Evolutionary conservation across 805 yeast species (phyloP), one percentile per base, ranked within the genome.

Genomic region (Candida ulmi): DNA sequence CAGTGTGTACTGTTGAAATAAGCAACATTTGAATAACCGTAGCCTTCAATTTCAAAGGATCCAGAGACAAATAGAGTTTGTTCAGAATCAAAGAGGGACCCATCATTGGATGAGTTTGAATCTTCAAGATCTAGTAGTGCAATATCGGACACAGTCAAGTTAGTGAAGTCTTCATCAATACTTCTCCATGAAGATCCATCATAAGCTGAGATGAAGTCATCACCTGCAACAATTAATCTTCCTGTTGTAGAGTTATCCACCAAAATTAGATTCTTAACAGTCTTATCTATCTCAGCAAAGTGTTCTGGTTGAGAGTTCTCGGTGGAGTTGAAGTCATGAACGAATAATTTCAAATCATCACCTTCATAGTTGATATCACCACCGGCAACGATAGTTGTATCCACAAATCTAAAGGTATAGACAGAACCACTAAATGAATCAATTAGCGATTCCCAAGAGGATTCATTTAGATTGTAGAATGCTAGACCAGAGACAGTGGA

Each of bases 401-500:
- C 59, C 18, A 64, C 50, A 42, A 83, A 77, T 38, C 70, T 66
- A 49, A 85, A 65, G 35, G 74, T 68, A 18, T 74, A 67, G 23
- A 83, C 71, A 1, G 61, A 61, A 3, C 95, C 95, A 9, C 73
- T 42, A 52, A 67, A 51, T 1, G 53, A 46, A 31, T 52, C 51
- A 38, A 62, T 60, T 33, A 66, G 48, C 5, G 56, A 63, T 8
- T 62, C 60, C 85, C 95, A 82, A 17, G 79, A 62, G 0, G 74
- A 63, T 25, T 68, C 65, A 4, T 60, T 54, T 44, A 78, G 57
- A 50, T 81, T 80, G 55, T 75, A 86, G 27, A 81, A 61, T 57
- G 96, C 88, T 28, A 90, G 59, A 1, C 76, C 71, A 2, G 66
- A 57, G 60, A 96, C 88, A 19, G 62, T 58, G 25, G 72, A 61